A percentile compares a stretch with the other conserved stretches of the same genome.
Evolutionary conservation across 1,284 basidiomycete species (phyloP).

Genomic region (Leccinum insigne): DNA sequence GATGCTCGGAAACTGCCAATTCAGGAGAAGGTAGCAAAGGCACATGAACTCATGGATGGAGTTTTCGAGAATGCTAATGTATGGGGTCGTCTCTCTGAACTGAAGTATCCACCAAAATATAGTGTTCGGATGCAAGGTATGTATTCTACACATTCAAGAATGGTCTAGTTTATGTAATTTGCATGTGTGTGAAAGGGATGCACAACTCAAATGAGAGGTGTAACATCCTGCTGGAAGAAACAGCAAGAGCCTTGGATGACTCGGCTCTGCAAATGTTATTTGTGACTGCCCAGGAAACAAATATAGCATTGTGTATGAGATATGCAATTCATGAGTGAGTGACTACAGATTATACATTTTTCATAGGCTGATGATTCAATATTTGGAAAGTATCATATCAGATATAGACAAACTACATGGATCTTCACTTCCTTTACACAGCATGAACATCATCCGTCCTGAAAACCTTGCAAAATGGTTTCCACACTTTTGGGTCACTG

Average conservation of each 20-base stretch:
- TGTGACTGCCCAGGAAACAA: background rate
- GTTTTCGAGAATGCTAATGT: fast-evolving
- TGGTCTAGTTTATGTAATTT: background rate
- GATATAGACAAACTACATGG: too few relatives aligned
- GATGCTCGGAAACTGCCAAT: fast-evolving
- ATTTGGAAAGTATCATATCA: too few relatives aligned
- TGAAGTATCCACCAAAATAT: background rate
- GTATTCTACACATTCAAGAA: background rate
- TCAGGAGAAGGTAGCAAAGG: fast-evolving
- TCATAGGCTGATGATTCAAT: too few relatives aligned
- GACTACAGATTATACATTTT: background rate
- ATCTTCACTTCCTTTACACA: too few relatives aligned
- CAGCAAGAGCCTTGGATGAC: too few relatives aligned
- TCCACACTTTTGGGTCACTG: too few relatives aligned
- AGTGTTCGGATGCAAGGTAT: background rate
- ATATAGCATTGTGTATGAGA: background rate
- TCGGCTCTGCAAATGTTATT: too few relatives aligned
- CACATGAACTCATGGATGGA: fast-evolving
- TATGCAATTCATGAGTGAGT: background rate
- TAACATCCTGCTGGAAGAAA: too few relatives aligned
- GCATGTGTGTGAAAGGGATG: fast-evolving
- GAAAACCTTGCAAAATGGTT: too few relatives aligned
- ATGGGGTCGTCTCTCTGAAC: background rate
- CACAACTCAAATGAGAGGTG: too few relatives aligned
- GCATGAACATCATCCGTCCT: too few relatives aligned